A percentile compares a stretch with the other conserved stretches of the same genome.
Evolutionary conservation across 306 rosid species (phyloP).

Genomic region (Sphenostylis stenocarpa): DNA sequence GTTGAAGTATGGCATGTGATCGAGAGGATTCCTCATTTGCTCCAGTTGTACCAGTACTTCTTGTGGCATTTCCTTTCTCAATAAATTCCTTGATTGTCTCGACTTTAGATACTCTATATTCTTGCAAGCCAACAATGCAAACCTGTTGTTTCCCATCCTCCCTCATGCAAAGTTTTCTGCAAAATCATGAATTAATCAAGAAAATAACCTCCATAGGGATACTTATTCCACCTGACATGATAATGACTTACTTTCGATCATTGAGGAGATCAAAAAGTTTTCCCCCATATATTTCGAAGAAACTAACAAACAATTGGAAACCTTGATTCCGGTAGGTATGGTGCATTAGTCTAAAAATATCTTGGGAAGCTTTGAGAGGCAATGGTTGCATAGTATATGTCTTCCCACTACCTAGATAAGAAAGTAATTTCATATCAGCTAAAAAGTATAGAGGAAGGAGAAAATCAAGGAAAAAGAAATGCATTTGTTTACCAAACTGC

Average conservation of each 20-base stretch:
- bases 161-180: conserved; percentile 84
- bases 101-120: conserved; percentile 63
- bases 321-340: conserved; percentile 70
- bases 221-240: conserved; percentile 18
- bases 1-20: conserved; percentile 91
- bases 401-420: conserved; percentile 70
- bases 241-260: conserved; percentile 68
- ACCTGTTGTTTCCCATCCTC: conserved; percentile 94
- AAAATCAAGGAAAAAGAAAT: conserved; percentile 19
- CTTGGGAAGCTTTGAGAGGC: conserved; percentile 82
- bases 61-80: conserved; percentile 70
- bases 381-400: conserved; percentile 90
- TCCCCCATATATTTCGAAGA: conserved; percentile 89
- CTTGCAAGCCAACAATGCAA: conserved; percentile 89
- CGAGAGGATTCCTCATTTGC: conserved; percentile 90
- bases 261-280: conserved; percentile 85
- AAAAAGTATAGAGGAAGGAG: not conserved
- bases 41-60: conserved; percentile 88
- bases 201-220: conserved; percentile 15
- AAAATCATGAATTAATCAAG: conserved; percentile 39
- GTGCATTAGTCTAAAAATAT: conserved; percentile 65
- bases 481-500: not conserved
- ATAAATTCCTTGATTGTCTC: conserved; percentile 69
- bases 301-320: conserved; percentile 71
- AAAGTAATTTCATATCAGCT: conserved; percentile 24